Base-by-base conservation (phyloP, 768 basidiomycete genomes). In the Polyporus arcularius region DNA sequence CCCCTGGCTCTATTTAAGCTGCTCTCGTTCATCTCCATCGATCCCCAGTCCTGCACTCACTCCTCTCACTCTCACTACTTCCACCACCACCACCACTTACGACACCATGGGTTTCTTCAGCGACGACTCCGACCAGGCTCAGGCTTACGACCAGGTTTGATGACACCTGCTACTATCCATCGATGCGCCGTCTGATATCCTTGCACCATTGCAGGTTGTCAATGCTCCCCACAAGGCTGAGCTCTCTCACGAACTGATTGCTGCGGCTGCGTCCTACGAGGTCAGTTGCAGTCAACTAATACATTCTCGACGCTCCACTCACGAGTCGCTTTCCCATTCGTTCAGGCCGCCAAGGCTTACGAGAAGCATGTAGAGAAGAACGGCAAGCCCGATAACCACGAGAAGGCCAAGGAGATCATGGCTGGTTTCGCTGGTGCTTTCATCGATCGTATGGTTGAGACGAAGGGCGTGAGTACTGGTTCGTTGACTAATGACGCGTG, bases 261-360 rank as follows among this genome's bases (percentile, higher is more conserved):
- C 85, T 49, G 87, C 74, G 43, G 89, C 89, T 47, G 88, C 87
- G 6, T 72, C 85, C 31, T 90, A 79, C 72, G 86, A 85, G 79
- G 86, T 83, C 39, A 12, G 72, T 51, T 26, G 21, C 14, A 5
- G 12, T 10, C 28, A 12, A 28, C 46, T 26, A 9, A 8, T 8
- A n/a, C 11, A 2, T 4, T 21, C 14, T 4, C 28, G 21, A 48
- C 14, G 4, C 6, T 48, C 6, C 21, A 26, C 21, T 53, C 43
- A 42, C 16, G 40, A 11, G 35, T 55, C 32, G n/a, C 43, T 35
- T 35, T 6, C 35, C 6, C 35, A 3, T 6, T 32, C 35, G 35
- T 6, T 32, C 60, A 85, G 86, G 88, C 88, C 58, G 80, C 80
- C 49, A 89, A 87, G 70, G 80, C 83, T 1, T 90, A 82, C 68